Evolutionary conservation across 2,329 filamentous ascomycete species (phyloP).

Genomic region (Aspergillus fijiensis): DNA sequence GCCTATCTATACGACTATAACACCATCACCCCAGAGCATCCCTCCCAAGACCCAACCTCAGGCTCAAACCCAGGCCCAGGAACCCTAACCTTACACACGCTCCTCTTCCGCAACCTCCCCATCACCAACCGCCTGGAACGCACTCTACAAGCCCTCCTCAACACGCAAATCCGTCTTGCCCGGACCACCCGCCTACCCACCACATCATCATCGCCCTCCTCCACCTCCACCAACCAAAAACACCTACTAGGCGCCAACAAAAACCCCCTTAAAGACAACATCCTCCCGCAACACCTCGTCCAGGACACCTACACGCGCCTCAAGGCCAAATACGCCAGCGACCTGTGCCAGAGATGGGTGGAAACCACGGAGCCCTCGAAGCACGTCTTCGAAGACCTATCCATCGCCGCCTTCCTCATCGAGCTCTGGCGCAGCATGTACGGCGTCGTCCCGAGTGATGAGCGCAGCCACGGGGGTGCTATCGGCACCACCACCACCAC

Average conservation of each 20-base stretch:
- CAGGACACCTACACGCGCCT: conserved; percentile 80
- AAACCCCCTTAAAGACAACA: conserved; percentile 79
- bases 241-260: conserved; percentile 54
- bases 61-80: conserved; percentile 32
- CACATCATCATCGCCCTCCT: neutral
- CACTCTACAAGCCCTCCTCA: conserved; percentile 38
- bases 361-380: conserved; percentile 86
- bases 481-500: neutral
- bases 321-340: conserved; percentile 74
- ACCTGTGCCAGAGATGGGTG: conserved; percentile 72
- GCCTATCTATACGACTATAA: conserved; percentile 68
- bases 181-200: conserved; percentile 20
- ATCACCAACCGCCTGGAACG: conserved; percentile 41
- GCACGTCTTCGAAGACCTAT: conserved; percentile 92
- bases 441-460: conserved; percentile 27
- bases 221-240: conserved; percentile 26
- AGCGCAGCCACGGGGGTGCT: conserved; percentile 10
- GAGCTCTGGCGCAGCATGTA: conserved; percentile 92
- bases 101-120: conserved; percentile 45
- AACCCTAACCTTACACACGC: conserved; percentile 53
- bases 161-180: conserved; percentile 39
- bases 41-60: conserved; percentile 29
- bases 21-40: neutral
- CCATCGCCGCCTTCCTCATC: conserved; percentile 87
- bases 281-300: conserved; percentile 73